Evolutionary conservation across 78 protist genomes (phyloP).

Genomic region (Speleostelium caveatum): DNA sequence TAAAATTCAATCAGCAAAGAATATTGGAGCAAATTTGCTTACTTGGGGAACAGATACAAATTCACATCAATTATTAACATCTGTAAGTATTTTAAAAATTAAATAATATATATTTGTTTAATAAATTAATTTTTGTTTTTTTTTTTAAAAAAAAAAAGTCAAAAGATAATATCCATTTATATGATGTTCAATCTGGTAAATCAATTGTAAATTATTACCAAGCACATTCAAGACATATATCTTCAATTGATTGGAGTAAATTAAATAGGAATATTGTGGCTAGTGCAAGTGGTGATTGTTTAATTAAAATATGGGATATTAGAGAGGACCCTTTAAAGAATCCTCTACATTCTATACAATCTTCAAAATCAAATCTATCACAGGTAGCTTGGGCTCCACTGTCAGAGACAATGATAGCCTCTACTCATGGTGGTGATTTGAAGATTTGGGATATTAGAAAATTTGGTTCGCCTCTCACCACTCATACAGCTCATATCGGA

Average conservation of each 20-base stretch:
- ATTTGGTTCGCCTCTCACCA: slow-evolving; percentile 68
- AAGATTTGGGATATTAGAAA: slow-evolving; percentile 67
- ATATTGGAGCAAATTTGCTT: no score
- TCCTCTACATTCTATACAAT: not conserved
- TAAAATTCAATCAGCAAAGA: no score
- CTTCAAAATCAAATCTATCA: slow-evolving; percentile 10
- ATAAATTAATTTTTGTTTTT: no score
- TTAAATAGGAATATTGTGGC: slow-evolving; percentile 21
- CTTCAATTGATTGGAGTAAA: slow-evolving; percentile 56
- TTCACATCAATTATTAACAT: no score
- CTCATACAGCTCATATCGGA: slow-evolving; percentile 55
- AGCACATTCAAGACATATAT: slow-evolving; percentile 45
- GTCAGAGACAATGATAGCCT: slow-evolving; percentile 26
- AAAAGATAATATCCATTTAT: no score
- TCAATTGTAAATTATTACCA: no score
- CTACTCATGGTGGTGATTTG: slow-evolving; percentile 51
- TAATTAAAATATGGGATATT: slow-evolving; percentile 49
- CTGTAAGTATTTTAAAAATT: no score
- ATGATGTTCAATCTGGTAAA: no score
- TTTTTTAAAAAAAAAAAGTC: no score
- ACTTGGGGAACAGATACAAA: no score
- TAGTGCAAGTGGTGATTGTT: slow-evolving; percentile 50
- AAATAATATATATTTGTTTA: no score
- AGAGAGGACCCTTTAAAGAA: slow-evolving; percentile 26
- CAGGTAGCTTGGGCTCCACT: slow-evolving; percentile 59